phyloP scores from a whole-genome alignment of 352 stramenopile genomes.

The Thraustochytrium sp. region DNA sequence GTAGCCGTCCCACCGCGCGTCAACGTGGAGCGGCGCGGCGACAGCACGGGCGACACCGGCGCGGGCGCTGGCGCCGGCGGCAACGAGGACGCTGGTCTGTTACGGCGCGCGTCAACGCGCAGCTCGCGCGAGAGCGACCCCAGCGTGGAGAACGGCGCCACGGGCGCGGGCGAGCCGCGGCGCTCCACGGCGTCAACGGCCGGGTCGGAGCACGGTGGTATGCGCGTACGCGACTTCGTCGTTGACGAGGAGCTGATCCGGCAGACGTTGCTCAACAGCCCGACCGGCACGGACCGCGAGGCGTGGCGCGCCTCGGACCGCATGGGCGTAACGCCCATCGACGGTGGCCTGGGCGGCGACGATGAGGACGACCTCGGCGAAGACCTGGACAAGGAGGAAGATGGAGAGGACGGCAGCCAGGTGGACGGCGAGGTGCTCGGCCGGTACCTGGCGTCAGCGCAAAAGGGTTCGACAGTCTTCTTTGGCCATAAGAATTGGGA shows the following conservation, averaged over 20 bases:
- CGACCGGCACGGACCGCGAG: background rate
- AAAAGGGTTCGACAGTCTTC: slow-evolving; percentile 45
- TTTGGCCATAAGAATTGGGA: slow-evolving; percentile 88
- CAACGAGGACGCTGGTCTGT: too few species aligned
- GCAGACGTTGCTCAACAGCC: slow-evolving; percentile 22
- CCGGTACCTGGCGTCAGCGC: slow-evolving; percentile 12
- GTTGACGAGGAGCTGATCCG: slow-evolving; percentile 19
- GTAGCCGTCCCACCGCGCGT: background rate
- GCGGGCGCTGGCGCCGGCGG: too few species aligned
- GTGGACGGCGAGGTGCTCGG: slow-evolving; percentile 1
- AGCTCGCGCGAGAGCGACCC: too few species aligned
- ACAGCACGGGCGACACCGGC: too few species aligned
- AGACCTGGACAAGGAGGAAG: background rate
- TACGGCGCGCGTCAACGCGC: too few species aligned
- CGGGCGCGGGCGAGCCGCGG: background rate
- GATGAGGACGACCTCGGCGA: background rate
- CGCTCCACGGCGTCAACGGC: background rate
- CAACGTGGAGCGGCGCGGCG: background rate
- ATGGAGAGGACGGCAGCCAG: background rate
- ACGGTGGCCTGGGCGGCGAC: too few species aligned
- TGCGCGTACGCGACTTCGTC: slow-evolving; percentile 5
- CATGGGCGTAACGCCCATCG: too few species aligned
- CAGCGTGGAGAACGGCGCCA: background rate
- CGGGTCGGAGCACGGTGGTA: too few species aligned
- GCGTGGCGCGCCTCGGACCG: background rate